Percentiles rank a stretch among this genome's conserved stretches.
phyloP scores from a whole-genome alignment of 2,329 filamentous ascomycete genomes.

The Tolypocladium endophyticum region DNA sequence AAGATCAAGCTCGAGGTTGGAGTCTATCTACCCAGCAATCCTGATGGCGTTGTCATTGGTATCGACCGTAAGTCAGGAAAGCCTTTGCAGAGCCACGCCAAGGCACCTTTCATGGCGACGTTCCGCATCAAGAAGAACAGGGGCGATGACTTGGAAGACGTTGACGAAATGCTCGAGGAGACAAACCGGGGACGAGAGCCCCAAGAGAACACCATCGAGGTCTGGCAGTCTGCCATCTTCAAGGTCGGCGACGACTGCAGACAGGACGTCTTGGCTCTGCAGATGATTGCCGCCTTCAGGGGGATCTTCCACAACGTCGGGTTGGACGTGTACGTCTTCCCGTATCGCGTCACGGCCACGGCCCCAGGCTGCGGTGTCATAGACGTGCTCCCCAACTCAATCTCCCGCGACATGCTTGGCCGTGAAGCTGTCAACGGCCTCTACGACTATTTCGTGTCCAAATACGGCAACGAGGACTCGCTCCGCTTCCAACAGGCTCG shows the following conservation, averaged over 20 bases:
- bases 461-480: constrained; percentile 94
- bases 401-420: constrained; percentile 96
- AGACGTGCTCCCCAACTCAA: constrained; percentile 93
- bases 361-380: constrained; percentile 97
- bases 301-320: constrained; percentile 94
- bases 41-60: constrained; percentile 91
- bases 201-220: constrained; percentile 60
- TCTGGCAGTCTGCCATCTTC: constrained; percentile 99
- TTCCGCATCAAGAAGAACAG: constrained; percentile 88
- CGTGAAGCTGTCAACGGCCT: constrained; percentile 96
- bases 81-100: constrained; percentile 93
- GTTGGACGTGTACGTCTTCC: constrained; percentile 92
- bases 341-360: constrained; percentile 93
- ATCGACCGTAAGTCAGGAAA: constrained; percentile 98
- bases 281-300: constrained; percentile 96
- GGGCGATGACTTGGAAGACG: constrained; percentile 37
- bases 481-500: constrained; percentile 90
- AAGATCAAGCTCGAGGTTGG: constrained; percentile 96
- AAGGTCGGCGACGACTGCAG: constrained; percentile 98
- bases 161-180: constrained; percentile 40
- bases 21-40: constrained; percentile 94
- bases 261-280: constrained; percentile 89
- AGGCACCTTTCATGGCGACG: constrained; percentile 97
- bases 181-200: constrained; percentile 21
- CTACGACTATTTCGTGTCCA: constrained; percentile 96